Percentiles rank a stretch among this genome's conserved stretches.
Evolutionary conservation across 768 basidiomycete genomes (phyloP).

Genomic region (Mycena leptocephala): DNA sequence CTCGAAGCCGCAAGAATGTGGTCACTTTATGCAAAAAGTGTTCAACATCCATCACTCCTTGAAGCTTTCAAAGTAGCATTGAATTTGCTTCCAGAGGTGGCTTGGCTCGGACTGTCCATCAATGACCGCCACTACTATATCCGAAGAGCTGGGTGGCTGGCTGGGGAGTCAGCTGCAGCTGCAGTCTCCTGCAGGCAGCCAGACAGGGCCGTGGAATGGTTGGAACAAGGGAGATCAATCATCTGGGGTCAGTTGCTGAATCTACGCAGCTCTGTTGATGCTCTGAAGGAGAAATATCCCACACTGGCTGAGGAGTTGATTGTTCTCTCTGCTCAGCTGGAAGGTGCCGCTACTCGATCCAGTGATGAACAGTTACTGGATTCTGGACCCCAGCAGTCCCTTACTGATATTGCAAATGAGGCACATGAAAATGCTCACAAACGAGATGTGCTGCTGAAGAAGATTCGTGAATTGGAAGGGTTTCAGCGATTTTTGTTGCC

Average conservation of each 20-base stretch:
- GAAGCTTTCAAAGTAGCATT: not conserved
- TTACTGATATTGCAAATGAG: not conserved
- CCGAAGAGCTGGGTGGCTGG: not conserved
- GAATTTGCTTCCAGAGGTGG: not conserved
- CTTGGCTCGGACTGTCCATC: not conserved
- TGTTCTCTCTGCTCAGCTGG: not conserved
- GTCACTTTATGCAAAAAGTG: not conserved
- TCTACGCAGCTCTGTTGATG: not conserved
- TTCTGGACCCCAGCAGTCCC: not conserved
- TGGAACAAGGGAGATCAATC: not conserved
- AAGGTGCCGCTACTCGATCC: not conserved
- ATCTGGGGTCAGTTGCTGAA: not conserved
- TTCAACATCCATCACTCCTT: not conserved
- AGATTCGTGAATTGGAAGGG: not conserved
- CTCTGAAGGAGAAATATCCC: not conserved
- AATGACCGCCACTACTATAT: not conserved
- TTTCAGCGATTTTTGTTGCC: not conserved
- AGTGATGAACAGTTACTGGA: not conserved
- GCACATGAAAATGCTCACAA: not conserved
- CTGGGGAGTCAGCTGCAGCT: not conserved
- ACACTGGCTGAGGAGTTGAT: not conserved
- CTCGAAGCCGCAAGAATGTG: not conserved
- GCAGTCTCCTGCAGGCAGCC: not conserved
- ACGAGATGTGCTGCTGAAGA: not conserved
- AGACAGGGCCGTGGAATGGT: not conserved